phyloP scores from a whole-genome alignment of 225 moss, liverwort and hornwort species.

The Lunularia cruciata region DNA sequence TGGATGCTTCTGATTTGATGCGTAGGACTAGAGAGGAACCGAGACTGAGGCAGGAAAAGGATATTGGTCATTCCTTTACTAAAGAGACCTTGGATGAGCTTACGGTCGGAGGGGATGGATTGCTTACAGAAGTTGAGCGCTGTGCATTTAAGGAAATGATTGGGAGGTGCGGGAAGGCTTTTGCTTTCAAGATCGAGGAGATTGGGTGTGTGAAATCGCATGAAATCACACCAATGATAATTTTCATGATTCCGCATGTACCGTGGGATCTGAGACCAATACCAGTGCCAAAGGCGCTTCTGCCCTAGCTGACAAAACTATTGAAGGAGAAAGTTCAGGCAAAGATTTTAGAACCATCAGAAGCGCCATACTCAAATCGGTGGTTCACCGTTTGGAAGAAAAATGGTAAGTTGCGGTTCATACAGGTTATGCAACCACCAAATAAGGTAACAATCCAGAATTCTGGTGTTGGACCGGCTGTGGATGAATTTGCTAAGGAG shows the following conservation, averaged over 20 bases:
- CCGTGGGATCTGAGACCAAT: conserved; percentile 12
- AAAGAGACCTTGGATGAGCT: neutral
- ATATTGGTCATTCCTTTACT: neutral
- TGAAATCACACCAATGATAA: neutral
- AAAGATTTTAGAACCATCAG: conserved; percentile 12
- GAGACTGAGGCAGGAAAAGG: neutral
- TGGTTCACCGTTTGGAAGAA: conserved; percentile 26
- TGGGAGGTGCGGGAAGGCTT: neutral
- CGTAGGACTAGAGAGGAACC: neutral
- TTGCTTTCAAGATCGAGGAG: neutral
- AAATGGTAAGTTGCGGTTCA: conserved; percentile 16
- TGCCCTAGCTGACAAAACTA: conserved; percentile 18
- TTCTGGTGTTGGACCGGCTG: neutral
- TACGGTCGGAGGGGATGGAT: too few species aligned
- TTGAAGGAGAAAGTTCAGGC: conserved; percentile 19
- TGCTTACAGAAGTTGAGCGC: neutral
- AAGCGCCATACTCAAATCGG: conserved; percentile 29
- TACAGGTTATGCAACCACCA: conserved; percentile 6
- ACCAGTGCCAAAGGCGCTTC: neutral
- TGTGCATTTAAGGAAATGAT: neutral
- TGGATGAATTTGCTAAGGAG: conserved; percentile 31
- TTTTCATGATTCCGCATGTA: conserved; percentile 6
- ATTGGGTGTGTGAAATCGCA: neutral
- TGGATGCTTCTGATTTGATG: too few species aligned
- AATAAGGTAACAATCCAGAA: conserved; percentile 10